Evolutionary conservation across 1,284 basidiomycete species (phyloP).

Genomic region (Apiotrichum brassicae): DNA sequence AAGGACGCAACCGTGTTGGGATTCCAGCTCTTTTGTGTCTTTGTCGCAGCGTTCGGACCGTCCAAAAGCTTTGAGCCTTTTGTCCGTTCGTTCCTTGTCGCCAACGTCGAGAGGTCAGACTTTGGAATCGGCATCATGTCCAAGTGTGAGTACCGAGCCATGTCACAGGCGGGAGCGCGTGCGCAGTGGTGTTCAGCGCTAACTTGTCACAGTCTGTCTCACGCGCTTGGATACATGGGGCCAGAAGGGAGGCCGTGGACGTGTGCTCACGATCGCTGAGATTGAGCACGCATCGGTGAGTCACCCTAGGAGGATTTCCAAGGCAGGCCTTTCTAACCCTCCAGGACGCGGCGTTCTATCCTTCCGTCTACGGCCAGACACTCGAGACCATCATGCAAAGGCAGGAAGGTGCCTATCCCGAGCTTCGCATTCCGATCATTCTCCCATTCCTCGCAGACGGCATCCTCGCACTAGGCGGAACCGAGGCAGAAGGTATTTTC

Average conservation of each 20-base stretch:
- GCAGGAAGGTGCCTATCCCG: slow-evolving; percentile 75
- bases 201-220: slow-evolving; percentile 54
- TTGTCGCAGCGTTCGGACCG: slow-evolving; percentile 79
- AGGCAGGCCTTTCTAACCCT: background rate
- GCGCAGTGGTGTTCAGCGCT: too few species aligned
- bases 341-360: slow-evolving; percentile 84
- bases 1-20: slow-evolving; percentile 77
- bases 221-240: slow-evolving; percentile 63
- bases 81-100: slow-evolving; percentile 67
- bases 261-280: slow-evolving; percentile 68
- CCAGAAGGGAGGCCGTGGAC: slow-evolving; percentile 73
- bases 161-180: too few species aligned
- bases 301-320: too few species aligned
- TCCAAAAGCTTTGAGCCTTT: slow-evolving; percentile 83
- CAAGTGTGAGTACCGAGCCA: slow-evolving; percentile 58
- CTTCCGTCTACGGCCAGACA: slow-evolving; percentile 84
- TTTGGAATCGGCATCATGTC: slow-evolving; percentile 80
- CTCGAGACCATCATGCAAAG: slow-evolving; percentile 72
- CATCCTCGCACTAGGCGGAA: slow-evolving; percentile 77
- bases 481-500: slow-evolving; percentile 80
- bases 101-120: slow-evolving; percentile 55
- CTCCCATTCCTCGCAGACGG: slow-evolving; percentile 85
- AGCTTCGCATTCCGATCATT: slow-evolving; percentile 78
- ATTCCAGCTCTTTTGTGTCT: slow-evolving; percentile 83
- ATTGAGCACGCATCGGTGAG: slow-evolving; percentile 78